Percentiles rank a stretch among this genome's conserved stretches.
These are phyloP conservation scores for Lactuca sativa DNA, from an alignment of 129 eudicot species.

Conservation along the genomic window DNA sequence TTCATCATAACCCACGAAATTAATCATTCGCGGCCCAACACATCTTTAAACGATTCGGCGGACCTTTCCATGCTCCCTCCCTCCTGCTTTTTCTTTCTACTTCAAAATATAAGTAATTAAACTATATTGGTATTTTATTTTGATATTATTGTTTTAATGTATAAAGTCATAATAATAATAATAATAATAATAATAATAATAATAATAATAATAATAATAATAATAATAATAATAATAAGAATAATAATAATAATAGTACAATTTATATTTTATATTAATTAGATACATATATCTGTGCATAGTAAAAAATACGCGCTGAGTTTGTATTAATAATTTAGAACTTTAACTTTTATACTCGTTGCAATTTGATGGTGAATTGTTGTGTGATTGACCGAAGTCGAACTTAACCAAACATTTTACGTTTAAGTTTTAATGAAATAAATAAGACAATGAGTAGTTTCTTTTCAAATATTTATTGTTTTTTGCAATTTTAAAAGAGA, in stretches of 20 bases:
- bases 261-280: too few species aligned
- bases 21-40: constrained; percentile 35
- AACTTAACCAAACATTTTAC: background rate
- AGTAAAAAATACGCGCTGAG: too few species aligned
- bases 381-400: background rate
- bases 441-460: background rate
- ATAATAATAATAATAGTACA: too few species aligned
- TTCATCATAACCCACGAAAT: constrained; percentile 36
- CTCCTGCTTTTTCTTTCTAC: background rate
- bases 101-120: background rate
- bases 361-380: background rate
- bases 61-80: constrained; percentile 23
- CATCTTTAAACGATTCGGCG: constrained; percentile 34
- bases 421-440: background rate
- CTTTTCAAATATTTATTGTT: background rate
- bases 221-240: too few species aligned
- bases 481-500: too few species aligned
- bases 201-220: too few species aligned
- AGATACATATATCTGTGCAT: background rate
- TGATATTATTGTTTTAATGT: background rate
- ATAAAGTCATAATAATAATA: background rate
- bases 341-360: too few species aligned
- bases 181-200: too few species aligned
- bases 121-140: background rate
- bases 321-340: too few species aligned